These are phyloP conservation scores for Ophiostoma sp. DNA, from an alignment of 2,329 filamentous ascomycete genomes.

Conservation along the genomic window DNA sequence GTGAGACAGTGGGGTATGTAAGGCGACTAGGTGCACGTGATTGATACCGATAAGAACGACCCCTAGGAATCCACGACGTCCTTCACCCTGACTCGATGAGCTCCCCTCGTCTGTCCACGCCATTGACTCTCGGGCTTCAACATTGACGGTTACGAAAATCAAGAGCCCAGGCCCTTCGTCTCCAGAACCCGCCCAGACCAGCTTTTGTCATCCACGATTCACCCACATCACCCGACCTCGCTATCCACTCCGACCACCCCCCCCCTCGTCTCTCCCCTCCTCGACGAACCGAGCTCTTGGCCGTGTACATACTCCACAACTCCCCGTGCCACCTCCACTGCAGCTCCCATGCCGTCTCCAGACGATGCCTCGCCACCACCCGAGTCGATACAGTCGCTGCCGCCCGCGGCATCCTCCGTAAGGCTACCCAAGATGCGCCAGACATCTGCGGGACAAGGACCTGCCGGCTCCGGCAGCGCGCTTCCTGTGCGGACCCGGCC, in stretches of 20 bases:
- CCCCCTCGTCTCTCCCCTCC: not conserved
- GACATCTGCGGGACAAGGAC: slow-evolving; percentile 38
- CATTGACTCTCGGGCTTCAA: not conserved
- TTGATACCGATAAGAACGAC: slow-evolving; percentile 8
- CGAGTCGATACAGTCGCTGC: slow-evolving; percentile 64
- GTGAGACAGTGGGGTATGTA: not conserved
- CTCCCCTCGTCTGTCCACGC: not conserved
- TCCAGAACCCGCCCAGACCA: not conserved
- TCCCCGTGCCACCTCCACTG: not conserved
- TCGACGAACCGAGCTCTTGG: not conserved
- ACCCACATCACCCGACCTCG: not conserved
- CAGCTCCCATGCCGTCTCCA: slow-evolving; percentile 60
- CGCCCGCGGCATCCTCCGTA: slow-evolving; percentile 55
- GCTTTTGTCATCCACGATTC: not conserved
- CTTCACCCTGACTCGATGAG: not conserved
- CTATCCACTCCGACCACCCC: not conserved
- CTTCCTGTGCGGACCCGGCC: slow-evolving; percentile 18
- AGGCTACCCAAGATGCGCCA: slow-evolving; percentile 58
- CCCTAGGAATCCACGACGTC: slow-evolving; percentile 1
- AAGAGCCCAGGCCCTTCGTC: not conserved
- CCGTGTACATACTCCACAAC: not conserved
- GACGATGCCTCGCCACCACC: slow-evolving; percentile 58
- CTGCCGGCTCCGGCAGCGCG: not conserved
- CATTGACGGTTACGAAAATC: not conserved
- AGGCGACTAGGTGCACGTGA: not conserved